Evolutionary conservation across 2,329 filamentous ascomycete species (phyloP).

Genomic region (Neopestalotiopsis rosae): DNA sequence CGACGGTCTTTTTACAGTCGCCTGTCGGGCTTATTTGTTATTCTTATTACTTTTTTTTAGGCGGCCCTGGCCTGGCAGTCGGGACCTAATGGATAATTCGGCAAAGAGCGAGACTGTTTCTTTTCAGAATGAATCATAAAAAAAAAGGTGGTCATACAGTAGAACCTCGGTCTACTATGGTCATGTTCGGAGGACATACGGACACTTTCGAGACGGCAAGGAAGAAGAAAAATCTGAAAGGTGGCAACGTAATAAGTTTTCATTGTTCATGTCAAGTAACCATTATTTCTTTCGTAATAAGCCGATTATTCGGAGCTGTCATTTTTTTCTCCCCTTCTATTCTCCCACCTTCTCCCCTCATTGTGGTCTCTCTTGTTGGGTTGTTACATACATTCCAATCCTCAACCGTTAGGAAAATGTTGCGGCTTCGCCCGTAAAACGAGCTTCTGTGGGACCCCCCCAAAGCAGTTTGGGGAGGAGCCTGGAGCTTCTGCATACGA

Average conservation of each 20-base stretch:
- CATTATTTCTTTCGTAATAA: background rate
- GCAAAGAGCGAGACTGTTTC: background rate
- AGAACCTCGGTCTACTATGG: too few relatives aligned
- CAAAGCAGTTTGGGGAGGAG: background rate
- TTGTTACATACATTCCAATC: background rate
- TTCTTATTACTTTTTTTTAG: background rate
- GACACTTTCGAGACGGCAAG: too few relatives aligned
- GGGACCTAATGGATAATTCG: background rate
- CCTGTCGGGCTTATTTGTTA: background rate
- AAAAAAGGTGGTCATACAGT: too few relatives aligned
- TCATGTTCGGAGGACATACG: too few relatives aligned
- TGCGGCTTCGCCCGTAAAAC: background rate
- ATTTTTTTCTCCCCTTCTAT: background rate
- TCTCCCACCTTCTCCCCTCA: background rate
- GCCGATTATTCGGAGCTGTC: background rate
- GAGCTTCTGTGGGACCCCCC: background rate
- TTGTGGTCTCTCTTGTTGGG: background rate
- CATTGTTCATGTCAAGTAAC: background rate
- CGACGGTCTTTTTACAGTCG: conserved; percentile 3
- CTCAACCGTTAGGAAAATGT: background rate
- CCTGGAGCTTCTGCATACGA: background rate
- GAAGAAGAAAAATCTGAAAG: background rate
- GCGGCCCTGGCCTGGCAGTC: background rate
- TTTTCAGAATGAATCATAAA: background rate
- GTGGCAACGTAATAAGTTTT: background rate